Evolutionary conservation across 257 asterid species (phyloP).

Genomic region (Buddleja alternifolia): DNA sequence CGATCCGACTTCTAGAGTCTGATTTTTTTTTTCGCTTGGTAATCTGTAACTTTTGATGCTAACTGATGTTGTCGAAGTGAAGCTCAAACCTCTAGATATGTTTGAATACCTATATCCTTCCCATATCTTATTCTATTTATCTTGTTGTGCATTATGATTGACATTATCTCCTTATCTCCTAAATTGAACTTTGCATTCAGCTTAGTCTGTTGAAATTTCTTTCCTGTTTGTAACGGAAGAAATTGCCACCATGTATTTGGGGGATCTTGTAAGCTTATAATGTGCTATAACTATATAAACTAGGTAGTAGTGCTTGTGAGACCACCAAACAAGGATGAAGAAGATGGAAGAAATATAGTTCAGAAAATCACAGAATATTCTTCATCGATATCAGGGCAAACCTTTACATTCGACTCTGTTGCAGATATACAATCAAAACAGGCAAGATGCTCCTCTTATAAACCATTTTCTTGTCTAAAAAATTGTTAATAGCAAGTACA

Average conservation of each 20-base stretch:
- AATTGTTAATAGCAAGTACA: background rate
- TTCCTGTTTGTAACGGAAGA: slow-evolving; percentile 21
- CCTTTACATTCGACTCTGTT: slow-evolving; percentile 83
- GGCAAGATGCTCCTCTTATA: slow-evolving; percentile 50
- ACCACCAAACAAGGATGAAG: slow-evolving; percentile 80
- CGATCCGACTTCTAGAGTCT: background rate
- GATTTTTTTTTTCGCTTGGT: background rate
- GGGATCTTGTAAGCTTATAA: slow-evolving; percentile 14
- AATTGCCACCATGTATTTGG: background rate
- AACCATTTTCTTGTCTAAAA: background rate
- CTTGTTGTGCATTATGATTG: background rate
- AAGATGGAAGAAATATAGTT: slow-evolving; percentile 66
- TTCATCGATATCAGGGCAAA: slow-evolving; percentile 73
- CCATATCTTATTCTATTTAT: background rate
- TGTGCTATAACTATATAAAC: slow-evolving; percentile 21
- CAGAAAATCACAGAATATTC: slow-evolving; percentile 74
- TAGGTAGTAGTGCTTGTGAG: slow-evolving; percentile 92
- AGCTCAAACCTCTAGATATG: background rate
- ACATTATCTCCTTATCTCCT: background rate
- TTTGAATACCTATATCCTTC: background rate
- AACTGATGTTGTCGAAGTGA: background rate
- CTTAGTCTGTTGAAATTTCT: slow-evolving; percentile 2
- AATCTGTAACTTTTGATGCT: slow-evolving; percentile 14
- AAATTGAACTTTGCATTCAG: background rate
- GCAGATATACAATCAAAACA: slow-evolving; percentile 82